Percentiles rank a stretch among this genome's conserved stretches.
phyloP scores from a whole-genome alignment of 805 yeast species.

The Ogataea wickerhamii region DNA sequence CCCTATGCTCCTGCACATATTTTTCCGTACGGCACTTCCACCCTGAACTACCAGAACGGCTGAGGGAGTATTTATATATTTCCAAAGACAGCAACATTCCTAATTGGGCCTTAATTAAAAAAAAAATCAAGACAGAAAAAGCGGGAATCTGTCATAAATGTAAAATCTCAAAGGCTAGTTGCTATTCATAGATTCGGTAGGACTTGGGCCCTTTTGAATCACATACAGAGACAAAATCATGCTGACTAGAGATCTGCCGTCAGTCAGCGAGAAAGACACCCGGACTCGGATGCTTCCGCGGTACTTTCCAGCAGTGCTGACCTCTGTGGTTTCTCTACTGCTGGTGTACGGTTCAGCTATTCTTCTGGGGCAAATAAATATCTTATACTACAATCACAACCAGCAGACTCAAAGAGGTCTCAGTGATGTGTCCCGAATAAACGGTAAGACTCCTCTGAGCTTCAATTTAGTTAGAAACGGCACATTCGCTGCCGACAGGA shows the following conservation, averaged over 20 bases:
- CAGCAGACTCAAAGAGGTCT: not conserved
- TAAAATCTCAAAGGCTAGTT: not conserved
- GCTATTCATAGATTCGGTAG: not conserved
- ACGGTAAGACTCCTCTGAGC: conserved; percentile 29
- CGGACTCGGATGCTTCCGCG: not conserved
- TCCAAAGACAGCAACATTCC: conserved; percentile 6
- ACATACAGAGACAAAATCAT: too few species aligned
- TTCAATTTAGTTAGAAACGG: conserved; percentile 51
- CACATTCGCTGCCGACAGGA: conserved; percentile 49
- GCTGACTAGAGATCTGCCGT: not conserved
- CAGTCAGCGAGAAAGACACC: not conserved
- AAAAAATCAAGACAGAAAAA: conserved; percentile 1
- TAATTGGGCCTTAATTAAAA: conserved; percentile 4
- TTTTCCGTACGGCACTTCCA: too few species aligned
- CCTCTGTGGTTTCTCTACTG: conserved; percentile 9
- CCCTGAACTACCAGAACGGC: too few species aligned
- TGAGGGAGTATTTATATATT: not conserved
- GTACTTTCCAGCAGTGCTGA: not conserved
- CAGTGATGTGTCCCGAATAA: not conserved
- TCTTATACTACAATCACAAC: conserved; percentile 13
- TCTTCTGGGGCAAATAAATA: conserved; percentile 20
- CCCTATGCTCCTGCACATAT: too few species aligned
- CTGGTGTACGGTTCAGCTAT: conserved; percentile 25
- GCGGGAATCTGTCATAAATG: not conserved
- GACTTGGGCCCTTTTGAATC: too few species aligned